Evolutionary conservation across 2,329 filamentous ascomycete genomes (phyloP).

Genomic region (Trichophyton schoenleinii): DNA sequence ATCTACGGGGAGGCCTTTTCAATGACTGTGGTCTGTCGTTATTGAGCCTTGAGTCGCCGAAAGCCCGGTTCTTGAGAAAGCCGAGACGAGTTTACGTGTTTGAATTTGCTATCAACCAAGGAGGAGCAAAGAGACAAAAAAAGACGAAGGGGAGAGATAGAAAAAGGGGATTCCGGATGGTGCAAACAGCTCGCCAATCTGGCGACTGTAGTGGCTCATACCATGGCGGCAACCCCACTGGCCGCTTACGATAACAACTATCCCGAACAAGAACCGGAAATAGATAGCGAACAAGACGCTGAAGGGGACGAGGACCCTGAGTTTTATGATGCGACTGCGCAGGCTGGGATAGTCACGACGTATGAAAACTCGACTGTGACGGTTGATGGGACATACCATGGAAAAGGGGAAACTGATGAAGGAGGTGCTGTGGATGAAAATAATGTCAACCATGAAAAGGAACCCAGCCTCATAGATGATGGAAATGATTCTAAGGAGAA

Average conservation of each 20-base stretch:
- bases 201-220: slow-evolving; percentile 28
- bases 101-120: not conserved
- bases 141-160: not conserved
- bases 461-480: slow-evolving; percentile 17
- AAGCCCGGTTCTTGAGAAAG: not conserved
- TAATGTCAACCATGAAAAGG: not conserved
- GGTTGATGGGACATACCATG: slow-evolving; percentile 7
- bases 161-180: slow-evolving; percentile 10
- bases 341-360: slow-evolving; percentile 18
- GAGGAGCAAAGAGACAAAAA: not conserved
- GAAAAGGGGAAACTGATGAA: slow-evolving; percentile 18
- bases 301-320: slow-evolving; percentile 21
- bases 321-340: not conserved
- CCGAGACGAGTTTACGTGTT: not conserved
- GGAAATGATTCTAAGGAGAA: slow-evolving; percentile 18
- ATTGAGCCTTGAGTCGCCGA: not conserved
- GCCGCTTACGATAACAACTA: slow-evolving; percentile 26
- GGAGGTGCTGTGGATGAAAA: slow-evolving; percentile 12
- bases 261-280: slow-evolving; percentile 22
- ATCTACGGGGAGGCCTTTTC: not conserved
- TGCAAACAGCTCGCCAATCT: slow-evolving; percentile 19
- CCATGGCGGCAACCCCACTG: slow-evolving; percentile 32
- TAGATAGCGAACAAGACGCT: slow-evolving; percentile 33
- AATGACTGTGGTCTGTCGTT: not conserved
- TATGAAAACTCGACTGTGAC: slow-evolving; percentile 17